Evolutionary conservation across 1,139 yeast species (phyloP), one percentile per base, ranked within the genome.

Genomic region (Pichia terricola): DNA sequence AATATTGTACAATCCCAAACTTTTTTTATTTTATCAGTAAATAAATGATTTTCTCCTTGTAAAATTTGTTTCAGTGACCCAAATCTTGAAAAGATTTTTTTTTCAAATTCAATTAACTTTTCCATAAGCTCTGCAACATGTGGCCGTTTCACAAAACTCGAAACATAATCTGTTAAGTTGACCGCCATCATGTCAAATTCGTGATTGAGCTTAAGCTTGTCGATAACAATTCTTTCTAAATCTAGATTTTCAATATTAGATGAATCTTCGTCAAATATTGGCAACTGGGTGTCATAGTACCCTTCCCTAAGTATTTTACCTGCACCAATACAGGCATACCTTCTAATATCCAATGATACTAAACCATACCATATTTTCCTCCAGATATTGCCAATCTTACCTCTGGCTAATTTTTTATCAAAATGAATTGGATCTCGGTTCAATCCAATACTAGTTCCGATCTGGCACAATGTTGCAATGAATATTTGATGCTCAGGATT

Each of bases 301-400:
- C 61, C 64, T 0, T 55, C 57, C 45, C 58, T 57, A 4, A 67
- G 59, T 31, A 62, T 49, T 26, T 63, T 52, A 0, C 76, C 70
- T 42, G 65, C 67, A 1, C 80, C 80, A 42, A 64, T 60, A 34
- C 61, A 63, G 42, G 63, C 57, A 40, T 72, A 62, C 45, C 64
- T 67, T 38, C 54, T 53, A 7, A 58, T 50, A 50, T 71, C 76
- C 40, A 62, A 50, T 3, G 63, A 50, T 28, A 67, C 61, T 41
- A 78, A 58, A 42, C 67, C 66, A 52, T 68, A 67, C 82, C 82
- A 78, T 3, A 76, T 65, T 48, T 75, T 76, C 52, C 83, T 64
- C 57, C 70, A 68, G 26, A 69, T 55, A 52, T 68, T 67, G 41
- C 70, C 65, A 27, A 60, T 47, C 41, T 58, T 57, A 6, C 47